phyloP scores from a whole-genome alignment of 768 basidiomycete genomes.

The Lactifluus piperatus region DNA sequence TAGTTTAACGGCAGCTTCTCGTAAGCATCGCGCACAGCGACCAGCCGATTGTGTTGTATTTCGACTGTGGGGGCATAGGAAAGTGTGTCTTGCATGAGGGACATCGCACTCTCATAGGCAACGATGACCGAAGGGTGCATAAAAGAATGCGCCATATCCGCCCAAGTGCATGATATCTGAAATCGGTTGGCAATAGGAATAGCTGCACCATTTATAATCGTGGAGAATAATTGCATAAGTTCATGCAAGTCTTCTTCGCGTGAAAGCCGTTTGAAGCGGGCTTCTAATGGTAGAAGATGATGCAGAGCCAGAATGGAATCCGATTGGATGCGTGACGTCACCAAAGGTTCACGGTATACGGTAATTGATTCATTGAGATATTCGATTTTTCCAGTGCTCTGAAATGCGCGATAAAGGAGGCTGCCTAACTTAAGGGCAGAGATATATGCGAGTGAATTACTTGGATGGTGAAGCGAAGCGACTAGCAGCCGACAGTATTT shows the following conservation, averaged over 20 bases:
- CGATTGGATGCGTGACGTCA: too few species aligned
- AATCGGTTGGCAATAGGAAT: neutral
- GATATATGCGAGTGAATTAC: neutral
- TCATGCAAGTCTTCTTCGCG: neutral
- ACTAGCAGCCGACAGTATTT: neutral
- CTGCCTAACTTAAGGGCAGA: neutral
- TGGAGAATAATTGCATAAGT: neutral
- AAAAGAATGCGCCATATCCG: neutral
- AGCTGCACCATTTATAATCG: neutral
- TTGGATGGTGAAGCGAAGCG: neutral
- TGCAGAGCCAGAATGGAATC: too few species aligned
- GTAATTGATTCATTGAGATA: neutral
- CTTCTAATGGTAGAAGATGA: neutral
- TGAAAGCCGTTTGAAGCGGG: neutral
- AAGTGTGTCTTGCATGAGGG: neutral
- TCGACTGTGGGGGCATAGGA: neutral
- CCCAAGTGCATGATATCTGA: neutral
- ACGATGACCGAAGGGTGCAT: too few species aligned
- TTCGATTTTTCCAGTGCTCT: neutral
- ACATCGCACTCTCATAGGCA: neutral
- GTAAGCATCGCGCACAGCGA: neutral
- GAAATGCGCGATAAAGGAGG: neutral
- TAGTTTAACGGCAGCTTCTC: neutral
- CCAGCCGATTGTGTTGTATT: neutral
- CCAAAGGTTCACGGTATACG: neutral